Percentiles rank a stretch among this genome's conserved stretches.
Conservation (phyloP, 2,329 filamentous ascomycete genomes). For the Colletotrichum higginsianum region DNA sequence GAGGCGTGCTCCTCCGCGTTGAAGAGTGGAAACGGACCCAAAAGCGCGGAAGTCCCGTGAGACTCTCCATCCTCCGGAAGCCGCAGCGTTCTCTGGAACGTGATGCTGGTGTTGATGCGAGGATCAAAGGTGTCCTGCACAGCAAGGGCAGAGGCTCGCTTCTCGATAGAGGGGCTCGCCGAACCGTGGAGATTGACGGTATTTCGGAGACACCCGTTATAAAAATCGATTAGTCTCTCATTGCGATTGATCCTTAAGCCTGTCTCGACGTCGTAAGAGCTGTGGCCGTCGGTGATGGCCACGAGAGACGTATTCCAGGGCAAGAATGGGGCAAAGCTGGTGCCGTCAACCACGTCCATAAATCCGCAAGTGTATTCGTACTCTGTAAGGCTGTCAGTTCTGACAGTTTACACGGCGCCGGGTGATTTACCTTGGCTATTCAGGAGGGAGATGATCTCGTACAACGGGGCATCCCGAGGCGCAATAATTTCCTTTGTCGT, state of each 20-base stretch:
- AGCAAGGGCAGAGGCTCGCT: neutral
- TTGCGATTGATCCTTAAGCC: too few species aligned
- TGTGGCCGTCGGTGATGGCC: neutral
- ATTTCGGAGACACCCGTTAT: neutral
- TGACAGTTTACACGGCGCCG: too few species aligned
- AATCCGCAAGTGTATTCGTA: constrained; percentile 11
- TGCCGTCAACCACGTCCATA: neutral
- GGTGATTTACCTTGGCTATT: too few species aligned
- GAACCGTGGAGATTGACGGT: neutral
- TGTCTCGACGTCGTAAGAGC: too few species aligned
- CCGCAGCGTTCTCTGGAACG: constrained; percentile 17
- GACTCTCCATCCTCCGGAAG: constrained; percentile 3
- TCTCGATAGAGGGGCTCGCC: neutral
- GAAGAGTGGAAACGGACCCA: constrained; percentile 19
- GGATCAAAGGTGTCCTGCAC: neutral
- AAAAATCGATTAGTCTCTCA: too few species aligned
- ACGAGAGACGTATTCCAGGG: constrained; percentile 4
- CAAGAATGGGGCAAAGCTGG: constrained; percentile 5
- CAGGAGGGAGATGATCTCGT: too few species aligned
- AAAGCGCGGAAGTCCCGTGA: neutral
- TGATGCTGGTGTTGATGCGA: neutral
- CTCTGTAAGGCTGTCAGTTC: too few species aligned
- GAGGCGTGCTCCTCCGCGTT: neutral
- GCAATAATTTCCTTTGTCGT: too few species aligned
- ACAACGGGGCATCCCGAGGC: too few species aligned